Evolutionary conservation across 2,329 filamentous ascomycete species (phyloP).

Genomic region (Fusarium lyarnte): DNA sequence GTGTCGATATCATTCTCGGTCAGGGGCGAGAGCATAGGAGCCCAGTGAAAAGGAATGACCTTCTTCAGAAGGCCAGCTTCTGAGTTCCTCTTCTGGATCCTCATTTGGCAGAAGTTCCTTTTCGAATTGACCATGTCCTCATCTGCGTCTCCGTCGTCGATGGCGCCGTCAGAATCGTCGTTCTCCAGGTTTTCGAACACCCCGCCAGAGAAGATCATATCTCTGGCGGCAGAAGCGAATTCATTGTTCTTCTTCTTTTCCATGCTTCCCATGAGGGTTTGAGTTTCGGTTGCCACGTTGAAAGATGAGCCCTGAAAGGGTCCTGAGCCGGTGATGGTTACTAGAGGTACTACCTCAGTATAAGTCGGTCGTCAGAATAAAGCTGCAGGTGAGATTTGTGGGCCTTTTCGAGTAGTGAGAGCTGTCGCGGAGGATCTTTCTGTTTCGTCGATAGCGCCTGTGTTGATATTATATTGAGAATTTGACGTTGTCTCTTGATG

Average conservation of each 20-base stretch:
- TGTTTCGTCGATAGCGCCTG: slow-evolving; percentile 1
- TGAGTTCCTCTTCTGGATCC: slow-evolving; percentile 49
- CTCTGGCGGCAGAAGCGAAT: slow-evolving; percentile 42
- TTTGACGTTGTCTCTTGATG: slow-evolving; percentile 10
- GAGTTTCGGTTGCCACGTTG: background rate
- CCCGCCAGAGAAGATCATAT: slow-evolving; percentile 41
- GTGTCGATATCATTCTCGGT: slow-evolving; percentile 72
- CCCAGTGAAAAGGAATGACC: slow-evolving; percentile 66
- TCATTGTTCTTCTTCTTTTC: slow-evolving; percentile 41
- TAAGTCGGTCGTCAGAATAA: slow-evolving; percentile 13
- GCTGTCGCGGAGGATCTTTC: slow-evolving; percentile 1
- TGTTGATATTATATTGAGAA: slow-evolving; percentile 8
- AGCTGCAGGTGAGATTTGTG: slow-evolving; percentile 10
- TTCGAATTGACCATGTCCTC: slow-evolving; percentile 51
- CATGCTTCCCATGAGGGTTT: slow-evolving; percentile 16
- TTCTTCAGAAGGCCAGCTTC: slow-evolving; percentile 51
- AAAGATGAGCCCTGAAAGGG: background rate
- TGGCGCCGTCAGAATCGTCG: slow-evolving; percentile 45
- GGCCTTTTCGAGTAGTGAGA: slow-evolving; percentile 1
- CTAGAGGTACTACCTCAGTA: slow-evolving; percentile 24
- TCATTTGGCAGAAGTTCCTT: slow-evolving; percentile 52
- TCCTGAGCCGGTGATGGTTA: background rate
- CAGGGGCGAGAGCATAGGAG: slow-evolving; percentile 73
- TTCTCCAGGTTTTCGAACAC: slow-evolving; percentile 12
- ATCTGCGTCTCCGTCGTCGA: slow-evolving; percentile 54